Percentiles rank a stretch among this genome's conserved stretches.
Conservation (phyloP, 108 stramenopile species). For the Cyclotella cryptica region DNA sequence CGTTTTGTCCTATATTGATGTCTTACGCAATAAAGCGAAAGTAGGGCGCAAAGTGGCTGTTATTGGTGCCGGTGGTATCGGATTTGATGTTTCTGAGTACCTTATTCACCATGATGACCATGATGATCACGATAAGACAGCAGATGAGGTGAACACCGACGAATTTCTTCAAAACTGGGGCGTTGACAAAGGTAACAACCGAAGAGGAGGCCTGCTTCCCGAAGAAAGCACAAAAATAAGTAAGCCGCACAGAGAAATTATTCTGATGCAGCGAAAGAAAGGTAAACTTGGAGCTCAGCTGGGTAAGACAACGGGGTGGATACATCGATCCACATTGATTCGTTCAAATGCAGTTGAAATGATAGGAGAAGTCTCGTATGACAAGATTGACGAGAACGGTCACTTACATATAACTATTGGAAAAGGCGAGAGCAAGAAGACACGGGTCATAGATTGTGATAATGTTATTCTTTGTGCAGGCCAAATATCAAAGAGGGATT, state of each 20-base stretch:
- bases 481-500: constrained; percentile 71
- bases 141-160: constrained; percentile 65
- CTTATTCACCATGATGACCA: constrained; percentile 74
- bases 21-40: constrained; percentile 75
- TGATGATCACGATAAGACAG: constrained; percentile 56
- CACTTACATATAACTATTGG: constrained; percentile 83
- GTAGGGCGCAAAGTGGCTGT: constrained; percentile 93
- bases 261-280: constrained; percentile 94
- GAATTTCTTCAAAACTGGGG: constrained; percentile 95
- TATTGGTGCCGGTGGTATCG: constrained; percentile 98
- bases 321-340: constrained; percentile 91
- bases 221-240: constrained; percentile 39
- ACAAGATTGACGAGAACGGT: constrained; percentile 91
- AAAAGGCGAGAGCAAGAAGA: constrained; percentile 58
- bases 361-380: constrained; percentile 86
- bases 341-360: constrained; percentile 87
- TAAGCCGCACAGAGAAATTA: constrained; percentile 70
- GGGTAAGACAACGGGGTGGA: constrained; percentile 98
- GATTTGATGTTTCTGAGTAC: constrained; percentile 97
- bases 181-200: constrained; percentile 73
- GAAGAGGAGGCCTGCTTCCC: constrained; percentile 67
- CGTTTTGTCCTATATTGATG: constrained; percentile 96
- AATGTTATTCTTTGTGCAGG: constrained; percentile 97
- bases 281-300: constrained; percentile 91
- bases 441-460: constrained; percentile 87